Evolutionary conservation across 2,329 filamentous ascomycete species (phyloP), one percentile per base, ranked within the genome.

Genomic region (Botrytis elliptica): DNA sequence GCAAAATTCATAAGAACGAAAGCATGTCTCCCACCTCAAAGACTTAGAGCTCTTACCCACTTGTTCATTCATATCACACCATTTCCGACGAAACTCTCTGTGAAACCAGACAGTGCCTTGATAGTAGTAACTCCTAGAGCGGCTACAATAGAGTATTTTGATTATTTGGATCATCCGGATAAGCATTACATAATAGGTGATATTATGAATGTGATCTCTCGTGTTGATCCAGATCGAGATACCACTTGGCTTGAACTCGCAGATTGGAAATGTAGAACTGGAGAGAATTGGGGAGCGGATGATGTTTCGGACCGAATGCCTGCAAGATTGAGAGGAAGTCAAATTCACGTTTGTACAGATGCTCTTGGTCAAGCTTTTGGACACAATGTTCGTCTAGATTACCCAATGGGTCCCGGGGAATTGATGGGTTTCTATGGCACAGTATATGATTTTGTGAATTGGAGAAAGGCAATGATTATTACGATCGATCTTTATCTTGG

Each of bases 231-330:
- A 20, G 49, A 55, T 14, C 18, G 49, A 4, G 25, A 42, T 42
- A 42, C 25, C 3, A 42, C 66, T 22, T 68, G 66, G 66, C 38
- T 68, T 12, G 66, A 68, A 6, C 38, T 68, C 36, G 66, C 36
- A 14, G 66, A 68, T 55, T 68, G 66, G 66, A 68, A 68, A 68
- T 57, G 25, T 33, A 42, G 66, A 25, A 52, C 49, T 22, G 66
- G 66, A 18, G 16, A 52, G 12, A 42, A 38, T 10, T n/a, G 8
- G 20, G 65, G 66, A 38, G 22, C 33, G 29, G 0, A 1, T 2
- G 5, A 16, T 10, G n/a, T 49, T 10, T 7, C 2, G 3, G 46
- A 36, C 3, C 22, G 44, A 25, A 29, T 29, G 0, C 9, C 18
- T 10, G n/a, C 1, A 42, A 33, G 29, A 42, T 6, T 29, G 36